Evolutionary conservation across 2,329 filamentous ascomycete genomes (phyloP).

Genomic region (Sporothrix brasiliensis): DNA sequence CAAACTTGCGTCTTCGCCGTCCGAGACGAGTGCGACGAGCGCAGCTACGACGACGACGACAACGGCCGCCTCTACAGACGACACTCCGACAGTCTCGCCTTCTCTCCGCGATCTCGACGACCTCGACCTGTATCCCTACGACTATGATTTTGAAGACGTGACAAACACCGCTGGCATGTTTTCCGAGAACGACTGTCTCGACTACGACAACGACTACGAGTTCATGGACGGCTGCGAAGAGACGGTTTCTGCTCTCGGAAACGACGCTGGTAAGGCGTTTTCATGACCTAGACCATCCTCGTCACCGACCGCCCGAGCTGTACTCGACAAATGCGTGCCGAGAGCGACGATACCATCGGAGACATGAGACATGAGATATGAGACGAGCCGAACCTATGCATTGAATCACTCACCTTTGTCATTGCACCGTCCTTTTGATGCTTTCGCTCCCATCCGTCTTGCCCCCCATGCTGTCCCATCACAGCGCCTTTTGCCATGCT

Average conservation of each 20-base stretch:
- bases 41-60: background rate
- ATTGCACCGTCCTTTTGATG: background rate
- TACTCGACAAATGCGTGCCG: background rate
- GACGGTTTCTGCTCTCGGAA: constrained; percentile 5
- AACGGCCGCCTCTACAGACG: constrained; percentile 11
- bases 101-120: constrained; percentile 1
- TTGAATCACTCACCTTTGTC: background rate
- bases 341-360: background rate
- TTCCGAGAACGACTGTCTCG: background rate
- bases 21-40: constrained; percentile 29
- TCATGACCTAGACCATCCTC: background rate
- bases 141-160: constrained; percentile 11
- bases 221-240: constrained; percentile 30
- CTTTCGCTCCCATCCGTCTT: background rate
- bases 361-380: background rate
- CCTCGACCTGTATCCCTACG: constrained; percentile 8
- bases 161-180: constrained; percentile 21
- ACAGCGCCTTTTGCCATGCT: background rate
- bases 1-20: constrained; percentile 30
- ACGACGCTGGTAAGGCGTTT: background rate
- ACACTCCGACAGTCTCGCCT: background rate
- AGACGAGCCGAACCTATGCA: background rate
- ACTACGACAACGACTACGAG: constrained; percentile 29
- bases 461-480: background rate
- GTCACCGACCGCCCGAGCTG: too few relatives aligned